These are phyloP conservation scores for Acanthochlamys bracteata DNA, from an alignment of 106 monocot genomes.

Conservation along the genomic window DNA sequence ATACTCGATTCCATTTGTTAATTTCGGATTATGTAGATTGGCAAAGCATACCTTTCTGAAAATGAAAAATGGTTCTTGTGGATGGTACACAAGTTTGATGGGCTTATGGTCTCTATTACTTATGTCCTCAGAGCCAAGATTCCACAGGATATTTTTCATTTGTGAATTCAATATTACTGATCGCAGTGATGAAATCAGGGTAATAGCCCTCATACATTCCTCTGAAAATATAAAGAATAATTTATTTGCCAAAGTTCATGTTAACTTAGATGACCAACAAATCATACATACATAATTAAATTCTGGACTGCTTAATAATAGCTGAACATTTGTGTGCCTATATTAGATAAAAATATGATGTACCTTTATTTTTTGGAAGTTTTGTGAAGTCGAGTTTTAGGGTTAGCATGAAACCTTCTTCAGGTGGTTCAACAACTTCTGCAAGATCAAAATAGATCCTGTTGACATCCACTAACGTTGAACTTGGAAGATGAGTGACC, in stretches of 20 bases:
- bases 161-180: slow-evolving; percentile 43
- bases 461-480: slow-evolving; percentile 29
- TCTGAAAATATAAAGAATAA: slow-evolving; percentile 22
- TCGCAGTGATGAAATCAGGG: slow-evolving; percentile 42
- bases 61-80: slow-evolving; percentile 61
- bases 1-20: no score
- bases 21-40: not conserved
- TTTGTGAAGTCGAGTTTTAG: slow-evolving; percentile 42
- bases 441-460: slow-evolving; percentile 31
- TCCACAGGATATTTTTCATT: slow-evolving; percentile 52
- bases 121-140: slow-evolving; percentile 28
- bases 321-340: slow-evolving; percentile 6
- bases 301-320: no score
- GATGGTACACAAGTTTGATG: slow-evolving; percentile 45
- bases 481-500: slow-evolving; percentile 25
- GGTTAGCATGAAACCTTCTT: slow-evolving; percentile 58
- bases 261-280: no score
- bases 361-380: slow-evolving; percentile 47
- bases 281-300: no score
- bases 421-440: slow-evolving; percentile 48
- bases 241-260: not conserved
- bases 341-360: no score
- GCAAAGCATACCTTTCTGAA: slow-evolving; percentile 41
- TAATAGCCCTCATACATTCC: slow-evolving; percentile 35
- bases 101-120: slow-evolving; percentile 25